Conservation (phyloP, 2,329 filamentous ascomycete species). For the Colletotrichum gloeosporioides region DNA sequence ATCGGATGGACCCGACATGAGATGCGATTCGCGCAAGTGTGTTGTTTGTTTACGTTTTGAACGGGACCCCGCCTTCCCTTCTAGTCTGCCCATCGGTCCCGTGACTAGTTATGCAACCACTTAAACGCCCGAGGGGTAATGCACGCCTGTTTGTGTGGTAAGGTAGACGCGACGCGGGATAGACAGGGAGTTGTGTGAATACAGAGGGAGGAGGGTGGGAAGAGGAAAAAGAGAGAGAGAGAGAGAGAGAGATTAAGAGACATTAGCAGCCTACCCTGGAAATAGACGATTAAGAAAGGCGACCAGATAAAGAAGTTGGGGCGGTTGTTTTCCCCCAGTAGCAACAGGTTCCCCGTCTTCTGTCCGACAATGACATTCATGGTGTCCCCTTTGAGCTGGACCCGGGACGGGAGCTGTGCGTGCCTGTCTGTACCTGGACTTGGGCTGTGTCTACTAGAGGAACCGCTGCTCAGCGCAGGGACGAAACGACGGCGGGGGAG, state of each 20-base stretch:
- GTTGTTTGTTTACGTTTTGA: conserved; percentile 15
- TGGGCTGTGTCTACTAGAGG: background rate
- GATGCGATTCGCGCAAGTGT: background rate
- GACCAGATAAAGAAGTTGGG: background rate
- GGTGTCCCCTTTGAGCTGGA: background rate
- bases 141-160: background rate
- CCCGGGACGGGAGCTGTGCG: background rate
- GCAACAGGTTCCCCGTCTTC: background rate
- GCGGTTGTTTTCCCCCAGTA: background rate
- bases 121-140: background rate
- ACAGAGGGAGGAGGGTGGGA: background rate
- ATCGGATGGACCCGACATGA: conserved; percentile 8
- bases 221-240: background rate
- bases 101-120: conserved; percentile 19
- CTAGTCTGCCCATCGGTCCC: conserved; percentile 5
- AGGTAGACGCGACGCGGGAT: background rate
- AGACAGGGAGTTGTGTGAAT: background rate
- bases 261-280: background rate
- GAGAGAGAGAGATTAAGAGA: background rate
- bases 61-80: conserved; percentile 13
- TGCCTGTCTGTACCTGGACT: background rate
- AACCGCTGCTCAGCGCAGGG: background rate
- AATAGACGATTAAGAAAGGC: background rate
- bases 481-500: background rate
- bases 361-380: background rate